Evolutionary conservation across 257 asterid species (phyloP).

Genomic region (Anisodus acutangulus): DNA sequence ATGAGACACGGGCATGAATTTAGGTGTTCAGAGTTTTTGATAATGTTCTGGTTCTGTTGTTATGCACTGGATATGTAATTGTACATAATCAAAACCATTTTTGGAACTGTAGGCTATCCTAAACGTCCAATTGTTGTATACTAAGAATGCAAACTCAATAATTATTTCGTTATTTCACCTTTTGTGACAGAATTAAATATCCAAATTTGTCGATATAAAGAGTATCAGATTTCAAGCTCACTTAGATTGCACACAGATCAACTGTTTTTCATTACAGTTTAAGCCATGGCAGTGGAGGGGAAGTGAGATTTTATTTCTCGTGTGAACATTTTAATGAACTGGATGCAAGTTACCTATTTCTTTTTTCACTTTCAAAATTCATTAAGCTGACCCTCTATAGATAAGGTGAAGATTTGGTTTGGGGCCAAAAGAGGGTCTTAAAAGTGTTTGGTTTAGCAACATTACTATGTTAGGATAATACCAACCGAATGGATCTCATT

Average conservation of each 20-base stretch:
- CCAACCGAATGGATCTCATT: not conserved
- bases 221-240: not conserved
- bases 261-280: not conserved
- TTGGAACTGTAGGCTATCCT: not conserved
- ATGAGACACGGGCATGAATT: not conserved
- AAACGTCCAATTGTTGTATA: slow-evolving; percentile 2
- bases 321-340: not conserved
- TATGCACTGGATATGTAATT: not conserved
- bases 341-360: not conserved
- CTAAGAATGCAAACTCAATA: not conserved
- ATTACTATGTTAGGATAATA: not conserved
- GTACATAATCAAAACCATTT: slow-evolving; percentile 26
- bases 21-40: not conserved
- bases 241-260: not conserved
- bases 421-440: no score
- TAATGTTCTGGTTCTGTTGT: not conserved
- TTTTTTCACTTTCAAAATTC: not conserved
- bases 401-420: no score
- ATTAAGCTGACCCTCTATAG: not conserved
- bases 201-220: not conserved
- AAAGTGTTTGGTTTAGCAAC: not conserved
- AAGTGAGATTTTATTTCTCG: not conserved
- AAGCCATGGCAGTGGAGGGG: not conserved
- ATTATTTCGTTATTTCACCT: not conserved
- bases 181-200: not conserved